Conservation (phyloP, 2,329 filamentous ascomycete species). For the Aspergillus novofumigatus region DNA sequence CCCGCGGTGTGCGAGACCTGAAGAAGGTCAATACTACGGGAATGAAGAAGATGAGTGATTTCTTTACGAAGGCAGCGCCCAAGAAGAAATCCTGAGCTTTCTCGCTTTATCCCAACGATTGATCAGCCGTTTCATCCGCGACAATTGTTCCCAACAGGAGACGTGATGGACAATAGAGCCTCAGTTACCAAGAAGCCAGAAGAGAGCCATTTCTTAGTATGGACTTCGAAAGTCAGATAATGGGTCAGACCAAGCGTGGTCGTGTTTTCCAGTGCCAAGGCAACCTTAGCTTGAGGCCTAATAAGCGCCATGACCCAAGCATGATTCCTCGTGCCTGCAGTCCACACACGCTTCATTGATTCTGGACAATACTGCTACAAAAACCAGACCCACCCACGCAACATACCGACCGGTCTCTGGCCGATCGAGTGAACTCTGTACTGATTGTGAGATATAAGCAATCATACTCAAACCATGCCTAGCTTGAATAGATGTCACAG, state of each 20-base stretch:
- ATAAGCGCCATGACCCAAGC: not conserved
- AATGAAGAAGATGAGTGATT: conserved; percentile 96
- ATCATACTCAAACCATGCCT: not conserved
- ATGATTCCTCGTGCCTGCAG: not conserved
- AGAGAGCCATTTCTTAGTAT: not conserved
- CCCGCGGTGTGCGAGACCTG: conserved; percentile 70
- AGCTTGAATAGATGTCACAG: not conserved
- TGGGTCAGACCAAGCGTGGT: not conserved
- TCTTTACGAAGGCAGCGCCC: conserved; percentile 67
- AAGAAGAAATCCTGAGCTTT: conserved; percentile 32
- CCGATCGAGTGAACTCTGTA: not conserved
- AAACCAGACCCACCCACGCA: not conserved
- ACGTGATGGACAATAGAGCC: not conserved
- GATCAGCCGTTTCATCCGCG: not conserved
- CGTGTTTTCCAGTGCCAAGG: not conserved
- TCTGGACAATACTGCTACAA: not conserved
- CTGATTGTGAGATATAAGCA: not conserved
- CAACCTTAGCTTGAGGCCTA: not conserved
- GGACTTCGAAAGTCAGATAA: not conserved
- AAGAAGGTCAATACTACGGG: conserved; percentile 87
- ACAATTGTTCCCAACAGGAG: not conserved
- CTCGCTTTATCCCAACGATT: not conserved
- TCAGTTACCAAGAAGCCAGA: not conserved
- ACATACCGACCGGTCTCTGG: not conserved
- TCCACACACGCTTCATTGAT: not conserved